These are phyloP conservation scores for Cudoniella acicularis DNA, from an alignment of 495 filamentous ascomycete species.

Conservation along the genomic window DNA sequence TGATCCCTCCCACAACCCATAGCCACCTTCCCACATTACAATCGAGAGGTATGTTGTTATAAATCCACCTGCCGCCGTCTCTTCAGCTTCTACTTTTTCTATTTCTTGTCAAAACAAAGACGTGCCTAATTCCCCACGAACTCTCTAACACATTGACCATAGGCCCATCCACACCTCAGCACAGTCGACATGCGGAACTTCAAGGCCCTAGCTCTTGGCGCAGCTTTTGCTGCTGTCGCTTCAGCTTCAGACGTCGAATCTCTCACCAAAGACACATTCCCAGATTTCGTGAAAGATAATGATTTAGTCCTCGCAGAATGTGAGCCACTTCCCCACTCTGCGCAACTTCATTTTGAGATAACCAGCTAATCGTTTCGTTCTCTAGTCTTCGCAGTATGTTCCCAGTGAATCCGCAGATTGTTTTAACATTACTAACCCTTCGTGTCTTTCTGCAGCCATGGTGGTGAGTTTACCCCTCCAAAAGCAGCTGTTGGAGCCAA, in stretches of 20 bases:
- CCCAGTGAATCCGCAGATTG: conserved; percentile 8
- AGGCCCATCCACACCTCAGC: neutral
- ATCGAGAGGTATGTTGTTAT: neutral
- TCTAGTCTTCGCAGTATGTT: conserved; percentile 30
- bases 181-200: conserved; percentile 54
- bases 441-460: conserved; percentile 21
- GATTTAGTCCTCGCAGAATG: conserved; percentile 79
- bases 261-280: conserved; percentile 81
- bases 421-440: conserved; percentile 22
- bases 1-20: neutral
- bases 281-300: conserved; percentile 78
- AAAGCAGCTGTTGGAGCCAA: conserved; percentile 57
- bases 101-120: neutral
- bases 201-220: conserved; percentile 51
- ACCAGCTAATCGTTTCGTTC: conserved; percentile 13
- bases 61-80: neutral
- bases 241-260: conserved; percentile 75
- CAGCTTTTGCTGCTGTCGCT: conserved; percentile 56
- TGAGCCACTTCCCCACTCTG: conserved; percentile 36
- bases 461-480: conserved; percentile 19
- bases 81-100: neutral
- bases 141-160: conserved; percentile 6
- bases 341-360: conserved; percentile 1
- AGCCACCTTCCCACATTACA: neutral
- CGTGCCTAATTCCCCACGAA: neutral